Base-by-base conservation (phyloP, 805 yeast species). In the Blastobotrys mokoenaii region DNA sequence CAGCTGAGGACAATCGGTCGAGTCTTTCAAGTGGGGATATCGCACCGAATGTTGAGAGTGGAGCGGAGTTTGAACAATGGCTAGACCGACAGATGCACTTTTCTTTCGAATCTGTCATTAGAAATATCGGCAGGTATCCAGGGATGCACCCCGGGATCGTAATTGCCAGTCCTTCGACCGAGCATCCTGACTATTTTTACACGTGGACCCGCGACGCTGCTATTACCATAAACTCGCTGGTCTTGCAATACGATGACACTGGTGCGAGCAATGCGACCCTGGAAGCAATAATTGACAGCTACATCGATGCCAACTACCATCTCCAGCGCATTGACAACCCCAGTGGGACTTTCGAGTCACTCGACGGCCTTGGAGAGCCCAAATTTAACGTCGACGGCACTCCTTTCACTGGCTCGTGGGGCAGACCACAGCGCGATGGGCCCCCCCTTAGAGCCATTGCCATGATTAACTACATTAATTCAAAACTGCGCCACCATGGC, bases 161-260 rank as follows among this genome's bases (percentile, higher is more conserved):
- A 3, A 72, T 89, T 52, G 97, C 97, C 1, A 79, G 93, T 6
- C 95, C 96, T 6, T 86, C 95, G 1, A 74, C 62, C 43, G 4
- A 43, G 0, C 51, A 69, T 18, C 97, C 97, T 1, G 74, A 90
- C 63, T 90, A 90, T 63, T 88, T 77, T 57, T 90, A 74, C 57
- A 95, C 84, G 59, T 90, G 97, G 97, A 73, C 78, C 3, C 73
- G 97, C 59, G 97, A 90, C 61, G 79, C 88, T 29, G 96, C 96
- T 0, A 74, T 90, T 43, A 80, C 95, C 0, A 58, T 65, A 38
- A 55, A 57, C 38, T 50, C 94, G 0, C 65, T 90, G 41, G 69
- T 83, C 3, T 73, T 77, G 45, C 68, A 70, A 51, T 66, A 80
- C 49, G 69, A 69, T 27, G 84, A 80, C 47, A 54, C 51, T 9